These are phyloP conservation scores for Cystobasidium ongulense DNA, from an alignment of 768 basidiomycete species.

Conservation along the genomic window DNA sequence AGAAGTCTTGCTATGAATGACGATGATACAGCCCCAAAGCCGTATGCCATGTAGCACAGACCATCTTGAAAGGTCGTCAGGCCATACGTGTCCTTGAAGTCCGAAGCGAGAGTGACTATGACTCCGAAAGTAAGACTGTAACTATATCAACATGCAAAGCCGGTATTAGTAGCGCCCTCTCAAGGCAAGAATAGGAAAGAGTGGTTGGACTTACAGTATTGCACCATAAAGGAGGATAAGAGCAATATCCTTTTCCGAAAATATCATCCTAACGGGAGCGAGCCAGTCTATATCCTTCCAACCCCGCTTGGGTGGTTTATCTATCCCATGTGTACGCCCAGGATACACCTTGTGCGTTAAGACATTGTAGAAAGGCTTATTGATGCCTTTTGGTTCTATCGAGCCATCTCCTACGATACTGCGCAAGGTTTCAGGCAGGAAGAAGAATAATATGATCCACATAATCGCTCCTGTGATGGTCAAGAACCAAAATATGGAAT, in stretches of 20 bases:
- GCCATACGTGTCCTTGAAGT: conserved; percentile 3
- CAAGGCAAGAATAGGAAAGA: neutral
- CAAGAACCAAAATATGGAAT: conserved; percentile 28
- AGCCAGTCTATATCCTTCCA: neutral
- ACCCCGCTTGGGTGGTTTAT: neutral
- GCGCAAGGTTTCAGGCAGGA: conserved; percentile 25
- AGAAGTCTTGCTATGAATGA: neutral
- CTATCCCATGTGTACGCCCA: neutral
- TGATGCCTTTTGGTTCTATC: neutral
- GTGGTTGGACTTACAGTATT: neutral
- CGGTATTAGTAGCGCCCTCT: neutral
- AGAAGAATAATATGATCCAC: neutral
- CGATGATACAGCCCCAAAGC: neutral
- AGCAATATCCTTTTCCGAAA: conserved; percentile 19
- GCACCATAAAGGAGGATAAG: neutral
- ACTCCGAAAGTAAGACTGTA: neutral
- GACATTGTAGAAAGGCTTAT: neutral
- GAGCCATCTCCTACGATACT: conserved; percentile 1
- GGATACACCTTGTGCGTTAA: neutral
- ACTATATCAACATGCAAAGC: neutral
- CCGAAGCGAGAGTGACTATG: neutral
- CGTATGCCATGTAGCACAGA: conserved; percentile 18
- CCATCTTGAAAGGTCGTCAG: conserved; percentile 18
- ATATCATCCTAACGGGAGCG: neutral
- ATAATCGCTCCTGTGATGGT: neutral